Percentiles rank a stretch among this genome's conserved stretches.
Evolutionary conservation across 139 green algal species (phyloP).

Genomic region (Astrephomene gubernaculifera): DNA sequence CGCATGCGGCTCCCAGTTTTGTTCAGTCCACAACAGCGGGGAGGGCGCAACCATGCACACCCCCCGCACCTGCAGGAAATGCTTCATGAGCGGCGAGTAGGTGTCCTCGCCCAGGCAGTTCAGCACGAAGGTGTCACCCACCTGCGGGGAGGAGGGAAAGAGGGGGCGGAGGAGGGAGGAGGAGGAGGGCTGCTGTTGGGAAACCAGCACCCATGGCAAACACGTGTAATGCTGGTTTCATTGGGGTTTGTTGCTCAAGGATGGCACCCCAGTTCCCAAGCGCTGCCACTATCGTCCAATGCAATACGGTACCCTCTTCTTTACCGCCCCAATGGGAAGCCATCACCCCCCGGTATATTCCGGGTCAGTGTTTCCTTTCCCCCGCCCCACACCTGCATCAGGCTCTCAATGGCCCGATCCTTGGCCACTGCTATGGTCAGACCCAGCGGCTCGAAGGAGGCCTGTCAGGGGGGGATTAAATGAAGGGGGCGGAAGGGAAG

Average conservation of each 20-base stretch:
- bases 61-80: conserved; percentile 75
- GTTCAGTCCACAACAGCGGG: too few species aligned
- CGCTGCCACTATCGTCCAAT: too few species aligned
- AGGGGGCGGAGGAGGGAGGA: too few species aligned
- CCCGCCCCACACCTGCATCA: conserved; percentile 89
- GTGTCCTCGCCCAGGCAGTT: conserved; percentile 92
- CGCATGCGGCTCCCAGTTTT: too few species aligned
- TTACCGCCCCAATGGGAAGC: too few species aligned
- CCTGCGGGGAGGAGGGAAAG: conserved; percentile 61
- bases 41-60: neutral
- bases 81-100: conserved; percentile 87
- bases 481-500: neutral
- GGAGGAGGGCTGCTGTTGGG: neutral
- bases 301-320: too few species aligned
- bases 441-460: conserved; percentile 96
- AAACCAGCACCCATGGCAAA: too few species aligned
- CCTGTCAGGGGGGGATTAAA: conserved; percentile 63
- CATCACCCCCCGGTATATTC: too few species aligned
- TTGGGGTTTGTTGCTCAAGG: too few species aligned
- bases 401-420: conserved; percentile 97
- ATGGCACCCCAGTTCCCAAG: too few species aligned
- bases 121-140: conserved; percentile 95
- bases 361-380: too few species aligned
- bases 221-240: too few species aligned
- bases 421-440: conserved; percentile 97